Percentiles rank a stretch among this genome's conserved stretches.
Conservation (phyloP, 192 early-diverging fungal genomes). For the Lobosporangium transversale region DNA sequence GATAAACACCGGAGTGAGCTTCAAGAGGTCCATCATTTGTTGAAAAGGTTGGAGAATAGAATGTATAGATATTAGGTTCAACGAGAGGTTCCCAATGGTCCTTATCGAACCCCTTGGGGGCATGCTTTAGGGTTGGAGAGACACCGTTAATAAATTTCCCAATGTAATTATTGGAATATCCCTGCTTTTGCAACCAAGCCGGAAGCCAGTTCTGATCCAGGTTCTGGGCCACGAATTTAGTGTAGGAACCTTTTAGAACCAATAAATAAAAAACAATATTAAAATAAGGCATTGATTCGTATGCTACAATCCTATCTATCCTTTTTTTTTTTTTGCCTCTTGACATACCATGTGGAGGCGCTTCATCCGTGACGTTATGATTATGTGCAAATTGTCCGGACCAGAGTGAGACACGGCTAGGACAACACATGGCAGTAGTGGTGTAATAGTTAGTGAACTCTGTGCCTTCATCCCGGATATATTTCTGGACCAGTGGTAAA, state of each 20-base stretch:
- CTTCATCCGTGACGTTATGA: slow-evolving; percentile 54
- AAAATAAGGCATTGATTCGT: no score
- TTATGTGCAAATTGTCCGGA: slow-evolving; percentile 74
- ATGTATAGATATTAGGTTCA: slow-evolving; percentile 67
- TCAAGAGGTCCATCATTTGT: slow-evolving; percentile 64
- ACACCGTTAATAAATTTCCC: slow-evolving; percentile 75
- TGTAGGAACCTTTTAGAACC: slow-evolving; percentile 47
- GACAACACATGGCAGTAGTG: slow-evolving; percentile 72
- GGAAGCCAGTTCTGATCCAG: slow-evolving; percentile 47
- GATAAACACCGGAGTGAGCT: slow-evolving; percentile 58
- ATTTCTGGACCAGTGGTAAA: slow-evolving; percentile 70
- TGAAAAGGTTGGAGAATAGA: slow-evolving; percentile 65
- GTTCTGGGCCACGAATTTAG: slow-evolving; percentile 45
- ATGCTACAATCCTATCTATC: no score
- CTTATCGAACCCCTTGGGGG: slow-evolving; percentile 56
- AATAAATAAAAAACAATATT: no score
- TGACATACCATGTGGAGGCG: slow-evolving; percentile 40
- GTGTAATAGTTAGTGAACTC: slow-evolving; percentile 68
- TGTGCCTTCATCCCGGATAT: slow-evolving; percentile 67
- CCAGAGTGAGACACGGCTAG: slow-evolving; percentile 67
- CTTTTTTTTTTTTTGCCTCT: neutral
- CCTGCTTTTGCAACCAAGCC: slow-evolving; percentile 48
- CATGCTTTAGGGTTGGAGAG: slow-evolving; percentile 36
- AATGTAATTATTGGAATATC: slow-evolving; percentile 72
- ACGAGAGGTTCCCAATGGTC: slow-evolving; percentile 58